Evolutionary conservation across 2,329 filamentous ascomycete species (phyloP).

Genomic region (Cytospora piceicola): DNA sequence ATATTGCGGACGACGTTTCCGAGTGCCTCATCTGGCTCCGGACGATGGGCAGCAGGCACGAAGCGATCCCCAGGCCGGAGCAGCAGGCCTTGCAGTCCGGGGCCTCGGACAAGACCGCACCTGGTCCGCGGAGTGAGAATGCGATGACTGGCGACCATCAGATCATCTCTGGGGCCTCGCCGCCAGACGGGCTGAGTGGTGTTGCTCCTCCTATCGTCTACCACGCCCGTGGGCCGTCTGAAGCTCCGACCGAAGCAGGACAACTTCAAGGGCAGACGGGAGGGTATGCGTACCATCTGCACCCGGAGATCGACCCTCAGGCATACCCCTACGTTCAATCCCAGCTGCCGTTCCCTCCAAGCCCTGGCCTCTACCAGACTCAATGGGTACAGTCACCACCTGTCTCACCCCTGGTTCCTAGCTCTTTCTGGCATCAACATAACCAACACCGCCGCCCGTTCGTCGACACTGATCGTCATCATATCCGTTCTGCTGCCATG

Average conservation of each 20-base stretch:
- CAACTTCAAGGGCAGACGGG: not conserved
- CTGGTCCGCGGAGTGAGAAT: not conserved
- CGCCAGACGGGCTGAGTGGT: not conserved
- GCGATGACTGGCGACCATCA: not conserved
- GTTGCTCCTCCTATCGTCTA: not conserved
- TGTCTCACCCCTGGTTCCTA: not conserved
- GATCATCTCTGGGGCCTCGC: not conserved
- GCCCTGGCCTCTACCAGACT: not conserved
- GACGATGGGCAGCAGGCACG: not conserved
- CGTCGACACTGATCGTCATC: not conserved
- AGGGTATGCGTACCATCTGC: not conserved
- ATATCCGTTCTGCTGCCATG: not conserved
- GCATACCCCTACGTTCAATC: not conserved
- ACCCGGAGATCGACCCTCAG: not conserved
- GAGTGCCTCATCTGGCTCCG: constrained; percentile 11
- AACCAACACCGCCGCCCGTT: not conserved
- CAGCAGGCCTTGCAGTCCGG: not conserved
- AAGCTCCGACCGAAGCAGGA: not conserved
- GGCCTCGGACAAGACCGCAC: not conserved
- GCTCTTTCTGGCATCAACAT: not conserved
- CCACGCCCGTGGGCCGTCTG: not conserved
- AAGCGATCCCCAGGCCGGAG: not conserved
- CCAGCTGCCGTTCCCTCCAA: not conserved
- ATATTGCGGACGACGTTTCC: not conserved
- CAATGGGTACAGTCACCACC: not conserved